These are phyloP conservation scores for Oemleria cerasiformis DNA, from an alignment of 306 rosid genomes.

Conservation along the genomic window DNA sequence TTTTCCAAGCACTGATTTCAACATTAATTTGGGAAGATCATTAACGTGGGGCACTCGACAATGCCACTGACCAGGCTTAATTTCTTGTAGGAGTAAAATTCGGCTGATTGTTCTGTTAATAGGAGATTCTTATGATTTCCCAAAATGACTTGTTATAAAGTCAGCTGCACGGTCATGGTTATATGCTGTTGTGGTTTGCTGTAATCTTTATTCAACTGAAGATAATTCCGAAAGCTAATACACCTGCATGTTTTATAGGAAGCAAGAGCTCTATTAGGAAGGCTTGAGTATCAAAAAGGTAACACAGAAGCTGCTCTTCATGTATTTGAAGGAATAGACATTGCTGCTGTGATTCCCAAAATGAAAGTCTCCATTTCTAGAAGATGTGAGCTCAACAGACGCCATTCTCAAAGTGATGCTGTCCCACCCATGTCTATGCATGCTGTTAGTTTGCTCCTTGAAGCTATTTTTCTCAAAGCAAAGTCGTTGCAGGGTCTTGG, in stretches of 20 bases:
- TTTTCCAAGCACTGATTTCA: neutral
- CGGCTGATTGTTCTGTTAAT: neutral
- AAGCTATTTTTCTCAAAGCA: slow-evolving; percentile 85
- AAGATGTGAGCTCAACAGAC: slow-evolving; percentile 52
- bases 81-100: neutral
- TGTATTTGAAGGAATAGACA: slow-evolving; percentile 93
- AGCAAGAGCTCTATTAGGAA: slow-evolving; percentile 94
- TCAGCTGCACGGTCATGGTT: neutral
- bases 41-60: neutral
- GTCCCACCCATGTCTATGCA: slow-evolving; percentile 75
- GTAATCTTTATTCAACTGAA: slow-evolving; percentile 1
- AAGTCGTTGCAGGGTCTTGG: slow-evolving; percentile 74
- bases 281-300: slow-evolving; percentile 90
- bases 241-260: slow-evolving; percentile 45
- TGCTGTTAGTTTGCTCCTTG: slow-evolving; percentile 85
- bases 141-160: neutral
- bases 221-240: slow-evolving; percentile 20
- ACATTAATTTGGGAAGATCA: neutral
- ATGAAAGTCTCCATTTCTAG: slow-evolving; percentile 65
- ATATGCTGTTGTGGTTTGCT: slow-evolving; percentile 14
- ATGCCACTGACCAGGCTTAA: neutral
- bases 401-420: slow-evolving; percentile 52
- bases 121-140: neutral
- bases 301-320: slow-evolving; percentile 86
- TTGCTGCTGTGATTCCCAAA: slow-evolving; percentile 64